Conservation (phyloP, 2,329 filamentous ascomycete genomes). For the Keithomyces neogunnii region DNA sequence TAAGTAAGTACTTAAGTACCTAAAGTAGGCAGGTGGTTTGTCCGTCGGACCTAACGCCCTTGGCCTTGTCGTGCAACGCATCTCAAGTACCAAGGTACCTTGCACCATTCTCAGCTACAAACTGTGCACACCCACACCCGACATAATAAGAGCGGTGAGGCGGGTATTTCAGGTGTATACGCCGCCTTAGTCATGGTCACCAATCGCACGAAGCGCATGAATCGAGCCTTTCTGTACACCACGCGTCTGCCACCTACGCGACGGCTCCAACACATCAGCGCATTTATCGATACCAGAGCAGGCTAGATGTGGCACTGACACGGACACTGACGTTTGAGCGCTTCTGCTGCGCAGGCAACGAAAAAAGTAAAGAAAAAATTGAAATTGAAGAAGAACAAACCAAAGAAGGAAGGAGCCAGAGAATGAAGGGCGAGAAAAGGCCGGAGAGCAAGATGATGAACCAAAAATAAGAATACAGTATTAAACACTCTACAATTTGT, state of each 20-base stretch:
- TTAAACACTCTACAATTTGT: too few species aligned
- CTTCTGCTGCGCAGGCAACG: too few species aligned
- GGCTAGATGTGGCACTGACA: too few species aligned
- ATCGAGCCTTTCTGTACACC: constrained; percentile 4
- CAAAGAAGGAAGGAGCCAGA: too few species aligned
- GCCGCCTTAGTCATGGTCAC: constrained; percentile 1
- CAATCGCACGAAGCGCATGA: constrained; percentile 7
- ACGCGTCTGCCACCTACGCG: constrained; percentile 8
- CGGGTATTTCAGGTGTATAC: not conserved
- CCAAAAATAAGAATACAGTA: too few species aligned
- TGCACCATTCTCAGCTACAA: not conserved
- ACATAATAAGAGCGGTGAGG: not conserved
- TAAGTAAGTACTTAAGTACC: not conserved
- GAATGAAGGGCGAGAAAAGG: too few species aligned
- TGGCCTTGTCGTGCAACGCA: not conserved
- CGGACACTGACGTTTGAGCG: too few species aligned
- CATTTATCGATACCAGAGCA: too few species aligned
- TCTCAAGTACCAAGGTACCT: too few species aligned
- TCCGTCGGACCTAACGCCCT: constrained; percentile 2
- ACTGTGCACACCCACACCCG: not conserved
- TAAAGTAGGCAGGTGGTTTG: not conserved
- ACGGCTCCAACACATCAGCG: not conserved
- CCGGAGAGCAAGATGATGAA: too few species aligned
- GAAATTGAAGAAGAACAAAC: too few species aligned
- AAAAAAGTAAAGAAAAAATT: too few species aligned